Base-by-base conservation (phyloP, 495 filamentous ascomycete genomes). In the Neurospora discreta region DNA sequence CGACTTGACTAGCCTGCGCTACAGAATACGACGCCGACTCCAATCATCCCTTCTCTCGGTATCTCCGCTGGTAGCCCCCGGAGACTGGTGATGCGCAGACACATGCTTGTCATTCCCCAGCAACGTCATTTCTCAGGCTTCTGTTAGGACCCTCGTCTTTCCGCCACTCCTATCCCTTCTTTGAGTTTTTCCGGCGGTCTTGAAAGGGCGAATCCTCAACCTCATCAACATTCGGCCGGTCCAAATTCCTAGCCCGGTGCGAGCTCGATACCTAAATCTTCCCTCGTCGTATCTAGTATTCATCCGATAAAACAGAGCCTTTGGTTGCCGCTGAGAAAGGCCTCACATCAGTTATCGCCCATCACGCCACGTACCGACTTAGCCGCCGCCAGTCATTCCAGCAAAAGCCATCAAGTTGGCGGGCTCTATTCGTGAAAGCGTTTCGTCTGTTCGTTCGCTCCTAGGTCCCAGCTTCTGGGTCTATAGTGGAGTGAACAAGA, bases 401-500 rank as follows among this genome's bases (percentile, higher is more conserved):
- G 30, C 52, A 33, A 73, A 76, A 72, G 88, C 77, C 89, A 91
- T 88, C 95, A 98, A 97, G 90, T 97, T 99, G 95, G 95, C 95
- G 94, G 94, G 91, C 85, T 87, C 89, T 88, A 90, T 83, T 82
- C 86, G 85, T 81, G 82, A 85, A 81, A 83, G 89, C 86, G 90
- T 92, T 83, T 92, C 92, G 79, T 92, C 92, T 87, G 84, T 90
- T 78, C 91, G 92, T 87, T 95, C 94, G 87, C 93, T 97, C 82
- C 91, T 96, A 77, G 93, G 93, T 86, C 94, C 95, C 80, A 88
- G 89, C 77, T 87, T 89, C 84, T 90, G 94, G 93, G 92, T 93
- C 87, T 94, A 95, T 84, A 88, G 89, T 87, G 94, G 95, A 90
- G 93, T 91, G 87, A 92, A 94, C 86, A 95, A 93, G 86, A 94